phyloP scores from a whole-genome alignment of 1,139 yeast species.

The Pichia sp. region DNA sequence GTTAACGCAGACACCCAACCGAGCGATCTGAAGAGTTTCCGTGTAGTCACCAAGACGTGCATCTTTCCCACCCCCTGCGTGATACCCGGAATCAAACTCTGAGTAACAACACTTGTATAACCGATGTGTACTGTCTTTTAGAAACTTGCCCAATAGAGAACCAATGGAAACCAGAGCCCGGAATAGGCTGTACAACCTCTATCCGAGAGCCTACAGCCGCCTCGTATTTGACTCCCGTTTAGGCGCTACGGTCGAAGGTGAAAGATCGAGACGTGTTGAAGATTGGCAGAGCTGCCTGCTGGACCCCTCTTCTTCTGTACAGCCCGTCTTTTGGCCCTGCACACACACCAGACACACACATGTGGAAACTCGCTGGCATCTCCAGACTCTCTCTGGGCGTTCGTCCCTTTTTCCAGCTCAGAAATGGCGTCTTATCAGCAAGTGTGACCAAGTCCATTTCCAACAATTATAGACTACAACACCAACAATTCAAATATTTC shows the following conservation, averaged over 20 bases:
- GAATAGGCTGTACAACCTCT: too few species aligned
- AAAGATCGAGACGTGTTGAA: too few species aligned
- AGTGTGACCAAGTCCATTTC: neutral
- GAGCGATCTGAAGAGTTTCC: neutral
- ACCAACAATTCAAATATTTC: slow-evolving; percentile 6
- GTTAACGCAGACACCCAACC: neutral
- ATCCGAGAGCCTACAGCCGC: too few species aligned
- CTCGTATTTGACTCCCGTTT: too few species aligned
- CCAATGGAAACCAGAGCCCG: too few species aligned
- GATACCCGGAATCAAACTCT: slow-evolving; percentile 1
- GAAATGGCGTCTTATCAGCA: neutral
- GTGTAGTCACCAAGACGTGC: slow-evolving; percentile 4
- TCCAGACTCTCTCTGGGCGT: slow-evolving; percentile 3
- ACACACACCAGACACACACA: neutral
- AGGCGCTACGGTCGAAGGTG: too few species aligned
- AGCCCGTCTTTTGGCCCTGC: too few species aligned
- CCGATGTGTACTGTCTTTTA: too few species aligned
- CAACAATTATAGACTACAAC: neutral
- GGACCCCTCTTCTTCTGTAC: too few species aligned
- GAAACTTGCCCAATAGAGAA: too few species aligned
- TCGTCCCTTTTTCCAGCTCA: slow-evolving; percentile 1
- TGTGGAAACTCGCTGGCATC: slow-evolving; percentile 8
- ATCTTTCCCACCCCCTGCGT: slow-evolving; percentile 7
- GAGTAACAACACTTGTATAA: too few species aligned
- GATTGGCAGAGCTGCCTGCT: too few species aligned